These are phyloP conservation scores for Stropharia rugosoannulata DNA, from an alignment of 768 basidiomycete species.

Conservation along the genomic window DNA sequence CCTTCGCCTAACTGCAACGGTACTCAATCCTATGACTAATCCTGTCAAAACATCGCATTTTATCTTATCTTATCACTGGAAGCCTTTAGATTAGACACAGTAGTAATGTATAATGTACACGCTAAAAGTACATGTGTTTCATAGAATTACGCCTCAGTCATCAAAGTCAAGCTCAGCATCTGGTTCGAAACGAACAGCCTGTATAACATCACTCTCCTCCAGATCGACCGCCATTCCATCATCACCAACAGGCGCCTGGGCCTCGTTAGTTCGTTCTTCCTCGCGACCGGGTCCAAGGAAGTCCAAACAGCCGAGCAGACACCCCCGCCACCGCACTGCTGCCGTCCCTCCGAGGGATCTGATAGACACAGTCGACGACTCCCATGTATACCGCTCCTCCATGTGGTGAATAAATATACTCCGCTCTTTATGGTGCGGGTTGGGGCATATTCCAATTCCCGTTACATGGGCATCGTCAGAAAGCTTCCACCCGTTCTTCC, in stretches of 20 bases:
- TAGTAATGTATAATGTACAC: not conserved
- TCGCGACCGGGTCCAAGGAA: slow-evolving; percentile 40
- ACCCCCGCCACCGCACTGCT: slow-evolving; percentile 70
- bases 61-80: slow-evolving; percentile 22
- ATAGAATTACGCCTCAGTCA: slow-evolving; percentile 10
- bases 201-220: slow-evolving; percentile 15
- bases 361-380: slow-evolving; percentile 47
- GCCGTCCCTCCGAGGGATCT: slow-evolving; percentile 48
- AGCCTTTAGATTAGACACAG: no score
- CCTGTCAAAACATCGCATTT: not conserved
- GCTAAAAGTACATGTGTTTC: not conserved
- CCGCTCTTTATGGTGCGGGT: slow-evolving; percentile 38
- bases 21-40: slow-evolving; percentile 20
- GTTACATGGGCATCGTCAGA: slow-evolving; percentile 26
- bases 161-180: slow-evolving; percentile 22
- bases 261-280: not conserved
- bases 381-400: slow-evolving; percentile 71
- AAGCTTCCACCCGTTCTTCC: slow-evolving; percentile 2
- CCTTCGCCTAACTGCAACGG: slow-evolving; percentile 23
- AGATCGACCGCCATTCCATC: slow-evolving; percentile 5
- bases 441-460: slow-evolving; percentile 46
- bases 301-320: slow-evolving; percentile 57
- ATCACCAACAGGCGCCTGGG: slow-evolving; percentile 9
- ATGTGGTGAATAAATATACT: slow-evolving; percentile 53
- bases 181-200: slow-evolving; percentile 18